Conservation (phyloP, 176 grass and related monocot species). For the Oryza officinalis region DNA sequence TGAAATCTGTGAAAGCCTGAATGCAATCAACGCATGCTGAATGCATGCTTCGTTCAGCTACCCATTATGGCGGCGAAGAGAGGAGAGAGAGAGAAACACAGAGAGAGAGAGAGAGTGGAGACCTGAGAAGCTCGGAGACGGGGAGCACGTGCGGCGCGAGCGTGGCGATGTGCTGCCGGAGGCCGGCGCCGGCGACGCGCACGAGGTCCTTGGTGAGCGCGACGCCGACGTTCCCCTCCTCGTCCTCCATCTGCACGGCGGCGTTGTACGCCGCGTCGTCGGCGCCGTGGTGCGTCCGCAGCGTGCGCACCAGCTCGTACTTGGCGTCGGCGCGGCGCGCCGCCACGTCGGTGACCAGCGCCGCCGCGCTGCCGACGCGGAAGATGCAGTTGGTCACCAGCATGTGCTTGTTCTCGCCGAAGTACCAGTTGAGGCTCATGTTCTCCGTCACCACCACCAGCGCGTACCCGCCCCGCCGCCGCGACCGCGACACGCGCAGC, state of each 20-base stretch:
- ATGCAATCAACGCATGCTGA: too few relatives aligned
- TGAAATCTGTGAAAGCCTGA: not conserved
- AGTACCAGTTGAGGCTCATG: conserved; percentile 91
- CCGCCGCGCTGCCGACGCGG: conserved; percentile 65
- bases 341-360: conserved; percentile 60
- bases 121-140: conserved; percentile 48
- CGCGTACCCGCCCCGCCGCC: conserved; percentile 48
- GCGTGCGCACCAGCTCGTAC: conserved; percentile 78
- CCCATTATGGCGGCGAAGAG: too few relatives aligned
- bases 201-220: conserved; percentile 83
- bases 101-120: not conserved
- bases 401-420: conserved; percentile 88
- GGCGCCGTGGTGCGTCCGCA: conserved; percentile 81
- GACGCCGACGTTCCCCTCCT: conserved; percentile 66
- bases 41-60: too few relatives aligned
- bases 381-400: conserved; percentile 97
- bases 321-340: conserved; percentile 45
- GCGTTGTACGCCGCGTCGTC: conserved; percentile 64
- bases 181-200: conserved; percentile 59
- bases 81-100: too few relatives aligned
- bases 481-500: conserved; percentile 23
- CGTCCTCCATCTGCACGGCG: conserved; percentile 80
- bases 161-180: conserved; percentile 59
- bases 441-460: conserved; percentile 87
- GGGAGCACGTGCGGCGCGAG: conserved; percentile 70